Evolutionary conservation across 257 asterid genomes (phyloP), one percentile per base, ranked within the genome.

Genomic region (Plantago elongata): DNA sequence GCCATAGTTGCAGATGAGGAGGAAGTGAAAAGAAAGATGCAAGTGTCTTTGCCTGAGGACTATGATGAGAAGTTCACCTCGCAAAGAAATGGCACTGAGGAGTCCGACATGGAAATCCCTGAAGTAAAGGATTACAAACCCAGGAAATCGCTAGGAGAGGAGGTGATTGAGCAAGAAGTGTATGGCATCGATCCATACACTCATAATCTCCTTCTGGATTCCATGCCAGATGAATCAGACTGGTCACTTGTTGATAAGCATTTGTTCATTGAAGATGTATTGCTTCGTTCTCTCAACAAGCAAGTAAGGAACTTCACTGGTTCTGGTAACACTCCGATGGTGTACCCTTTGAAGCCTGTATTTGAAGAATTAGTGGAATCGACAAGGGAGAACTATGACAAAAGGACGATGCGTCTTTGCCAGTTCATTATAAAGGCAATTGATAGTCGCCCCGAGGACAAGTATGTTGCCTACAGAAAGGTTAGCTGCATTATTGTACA

Each of bases 91-190:
- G 99, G 96, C 42, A 80, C 84, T n/a, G 99, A 93, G 77, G 99
- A 93, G 83, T 85, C 97, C 45, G 99, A 93, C 70, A 93, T 89
- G 99, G 95, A 93, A 77, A 93, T 93, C 71, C 99, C 99, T 45
- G 96, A 87, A 74, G 97, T 89, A 61, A 89, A 93, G 84, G 96
- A 83, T 46, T 93, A 78, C 74, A 89, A 87, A 74, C 97, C 99
- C 17, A 83, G 99, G 75, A 93, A 89, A 74, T 72, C 72, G 47
- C 78, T 83, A 57, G 99, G 96, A 64, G 83, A 79, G 80, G 95
- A 93, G 80, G 97, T 93, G 78, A 69, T 93, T 61, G 99, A 93
- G 74, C 99, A 93, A 77, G 99, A 93, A 83, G 99, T 93, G 51
- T 93, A 93, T 75, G 99, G 99, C 58, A 89, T 93, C 60, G 99